These are phyloP conservation scores for Neltuma alba DNA, from an alignment of 306 rosid genomes.

Conservation along the genomic window DNA sequence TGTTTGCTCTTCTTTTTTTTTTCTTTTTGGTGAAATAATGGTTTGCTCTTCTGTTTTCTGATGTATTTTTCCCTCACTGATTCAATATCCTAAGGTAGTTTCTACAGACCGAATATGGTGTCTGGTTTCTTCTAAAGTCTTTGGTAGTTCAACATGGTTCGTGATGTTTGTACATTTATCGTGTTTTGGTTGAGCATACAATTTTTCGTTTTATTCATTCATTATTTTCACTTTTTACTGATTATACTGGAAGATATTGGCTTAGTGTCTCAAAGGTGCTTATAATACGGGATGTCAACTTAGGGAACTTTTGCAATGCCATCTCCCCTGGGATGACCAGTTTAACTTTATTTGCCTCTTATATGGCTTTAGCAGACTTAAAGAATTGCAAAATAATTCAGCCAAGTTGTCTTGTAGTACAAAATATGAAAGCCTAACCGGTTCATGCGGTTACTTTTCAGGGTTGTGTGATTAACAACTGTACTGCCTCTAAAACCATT, in stretches of 20 bases:
- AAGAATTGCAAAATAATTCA: conserved; percentile 23
- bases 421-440: conserved; percentile 2
- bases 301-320: background rate
- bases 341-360: background rate
- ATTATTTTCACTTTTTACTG: background rate
- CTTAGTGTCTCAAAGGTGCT: background rate
- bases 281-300: background rate
- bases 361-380: conserved; percentile 2
- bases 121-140: background rate
- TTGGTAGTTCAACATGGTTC: background rate
- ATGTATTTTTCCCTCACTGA: background rate
- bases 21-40: no score
- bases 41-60: conserved; percentile 19
- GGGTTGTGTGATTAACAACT: conserved; percentile 18
- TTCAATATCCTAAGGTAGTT: background rate
- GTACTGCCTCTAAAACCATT: background rate
- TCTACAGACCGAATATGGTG: conserved; percentile 14
- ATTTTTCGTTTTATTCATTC: background rate
- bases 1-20: conserved; percentile 21
- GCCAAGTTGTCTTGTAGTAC: conserved; percentile 25
- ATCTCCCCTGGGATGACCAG: background rate
- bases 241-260: background rate
- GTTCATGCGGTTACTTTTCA: background rate
- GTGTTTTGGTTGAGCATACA: background rate
- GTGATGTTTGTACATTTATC: background rate